phyloP scores from a whole-genome alignment of 768 basidiomycete genomes.

The Trametes cinnabarina region DNA sequence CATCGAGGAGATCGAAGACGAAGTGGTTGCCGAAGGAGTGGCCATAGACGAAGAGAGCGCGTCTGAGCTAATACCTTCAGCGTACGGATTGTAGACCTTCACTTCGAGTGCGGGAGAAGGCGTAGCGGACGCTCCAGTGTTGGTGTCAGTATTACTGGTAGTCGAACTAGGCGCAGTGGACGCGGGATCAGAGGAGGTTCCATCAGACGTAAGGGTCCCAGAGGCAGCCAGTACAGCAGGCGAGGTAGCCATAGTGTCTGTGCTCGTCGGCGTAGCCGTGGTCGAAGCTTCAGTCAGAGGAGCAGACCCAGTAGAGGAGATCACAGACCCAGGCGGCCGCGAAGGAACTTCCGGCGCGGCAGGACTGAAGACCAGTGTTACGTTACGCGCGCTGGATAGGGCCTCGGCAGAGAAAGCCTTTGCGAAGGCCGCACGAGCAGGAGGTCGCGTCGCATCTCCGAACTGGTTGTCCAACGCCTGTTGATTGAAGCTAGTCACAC shows the following conservation, averaged over 20 bases:
- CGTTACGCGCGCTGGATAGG: conserved; percentile 33
- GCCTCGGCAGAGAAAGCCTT: conserved; percentile 19
- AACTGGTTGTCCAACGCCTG: conserved; percentile 19
- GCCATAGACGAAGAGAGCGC: not conserved
- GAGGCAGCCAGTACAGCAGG: not conserved
- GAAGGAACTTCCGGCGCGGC: conserved; percentile 30
- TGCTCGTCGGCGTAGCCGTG: not conserved
- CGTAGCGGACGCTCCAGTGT: not conserved
- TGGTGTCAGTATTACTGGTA: not conserved
- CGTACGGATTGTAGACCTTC: conserved; percentile 16
- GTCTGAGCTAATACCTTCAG: not conserved
- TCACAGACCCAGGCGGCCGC: not conserved
- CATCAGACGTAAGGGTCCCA: not conserved
- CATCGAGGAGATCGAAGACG: conserved; percentile 15
- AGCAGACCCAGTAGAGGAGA: not conserved
- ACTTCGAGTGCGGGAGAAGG: conserved; percentile 3
- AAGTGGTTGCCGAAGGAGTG: not conserved
- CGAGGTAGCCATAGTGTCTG: not conserved
- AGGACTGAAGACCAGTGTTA: conserved; percentile 54
- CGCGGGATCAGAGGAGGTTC: not conserved
- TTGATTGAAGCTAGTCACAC: conserved; percentile 21
- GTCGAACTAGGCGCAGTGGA: not conserved
- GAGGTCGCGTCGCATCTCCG: conserved; percentile 23
- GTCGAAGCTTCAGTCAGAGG: not conserved
- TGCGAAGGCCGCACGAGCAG: conserved; percentile 9